Percentiles rank a stretch among this genome's conserved stretches.
Evolutionary conservation across 192 early-diverging fungal genomes (phyloP).

Genomic region (Backusella macrospora): DNA sequence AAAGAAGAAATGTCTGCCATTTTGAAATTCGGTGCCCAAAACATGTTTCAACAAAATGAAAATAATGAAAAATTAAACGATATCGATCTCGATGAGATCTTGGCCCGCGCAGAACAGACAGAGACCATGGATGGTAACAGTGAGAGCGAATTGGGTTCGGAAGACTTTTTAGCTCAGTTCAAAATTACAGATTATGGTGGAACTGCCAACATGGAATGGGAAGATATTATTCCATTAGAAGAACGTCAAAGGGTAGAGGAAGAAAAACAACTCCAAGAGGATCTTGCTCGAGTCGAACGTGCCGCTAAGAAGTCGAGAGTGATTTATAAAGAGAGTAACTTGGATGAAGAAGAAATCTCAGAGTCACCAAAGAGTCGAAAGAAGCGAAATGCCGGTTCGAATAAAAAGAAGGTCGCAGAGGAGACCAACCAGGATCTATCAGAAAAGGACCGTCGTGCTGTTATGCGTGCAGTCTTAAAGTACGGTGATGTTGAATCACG

Average conservation of each 20-base stretch:
- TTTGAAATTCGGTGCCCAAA: conserved; percentile 98
- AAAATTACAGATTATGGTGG: conserved; percentile 86
- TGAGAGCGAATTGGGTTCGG: conserved; percentile 64
- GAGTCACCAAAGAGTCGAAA: not conserved
- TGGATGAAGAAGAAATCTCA: conserved; percentile 23
- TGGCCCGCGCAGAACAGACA: conserved; percentile 91
- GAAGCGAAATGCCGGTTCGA: not conserved
- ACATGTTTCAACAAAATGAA: conserved; percentile 86
- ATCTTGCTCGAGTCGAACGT: conserved; percentile 51
- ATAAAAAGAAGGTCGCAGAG: conserved; percentile 18
- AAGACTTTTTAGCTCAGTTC: conserved; percentile 96
- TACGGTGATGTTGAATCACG: conserved; percentile 84
- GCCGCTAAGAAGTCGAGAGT: conserved; percentile 37
- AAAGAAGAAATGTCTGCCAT: conserved; percentile 92
- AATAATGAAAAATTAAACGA: conserved; percentile 81
- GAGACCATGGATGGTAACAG: conserved; percentile 73
- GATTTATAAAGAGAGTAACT: conserved; percentile 28
- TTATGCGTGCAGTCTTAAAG: conserved; percentile 77
- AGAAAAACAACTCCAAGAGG: conserved; percentile 69
- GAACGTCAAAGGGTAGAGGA: conserved; percentile 71
- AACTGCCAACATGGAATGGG: conserved; percentile 80
- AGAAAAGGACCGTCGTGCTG: conserved; percentile 83
- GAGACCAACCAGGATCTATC: conserved; percentile 52
- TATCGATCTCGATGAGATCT: conserved; percentile 96
- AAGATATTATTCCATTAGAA: conserved; percentile 91